Base-by-base conservation (phyloP, 2,329 filamentous ascomycete genomes). In the Alternaria sp. region DNA sequence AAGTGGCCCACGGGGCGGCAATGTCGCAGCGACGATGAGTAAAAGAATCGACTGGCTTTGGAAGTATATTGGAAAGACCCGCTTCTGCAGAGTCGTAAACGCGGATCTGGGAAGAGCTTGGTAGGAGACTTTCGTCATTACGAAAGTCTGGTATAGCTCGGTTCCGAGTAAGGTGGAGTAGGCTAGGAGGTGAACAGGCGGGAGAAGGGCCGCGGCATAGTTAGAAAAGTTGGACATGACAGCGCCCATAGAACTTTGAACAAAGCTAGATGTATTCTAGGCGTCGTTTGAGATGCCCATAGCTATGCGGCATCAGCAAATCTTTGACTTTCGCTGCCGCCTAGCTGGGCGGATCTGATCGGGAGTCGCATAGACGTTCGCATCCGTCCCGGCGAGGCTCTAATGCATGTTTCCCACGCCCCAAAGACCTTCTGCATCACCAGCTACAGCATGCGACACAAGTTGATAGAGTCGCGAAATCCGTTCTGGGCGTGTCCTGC, bases 1-100 rank as follows among this genome's bases (percentile, higher is more conserved):
- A 0, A 73, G 3, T 1, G 77, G 63, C 6, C 79, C 78, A 23
- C 71, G 66, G 3, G 76, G 77, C 19, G 80, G 79, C 17, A 71
- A 67, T 3, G 79, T 82, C 3, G 71, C 62, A 6, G 71, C 77
- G 1, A 79, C 77, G 9, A 82, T 46, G 2, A 79, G 40, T 3
- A 79, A 66, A 7, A 83, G 70, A 8, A 79, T 61, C 2, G 77
- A 72, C 59, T 83, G 81, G 11, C 69, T 66, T 5, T 67, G 69
- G 60, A 83, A 83, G 52, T 83, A 82, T 1, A 77, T 63, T 0
- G 81, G 81, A 54, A 82, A 83, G 1, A 82, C 52, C 4, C 72
- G 74, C 59, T 80, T 82, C 52, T 83, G 80, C 3, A 83, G 69
- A 2, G 59, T 69, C 8, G 79, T 79, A 56, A 83, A 83, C 1